Conservation (phyloP, 2,329 filamentous ascomycete genomes). For the Coniochaeta ligniaria region DNA sequence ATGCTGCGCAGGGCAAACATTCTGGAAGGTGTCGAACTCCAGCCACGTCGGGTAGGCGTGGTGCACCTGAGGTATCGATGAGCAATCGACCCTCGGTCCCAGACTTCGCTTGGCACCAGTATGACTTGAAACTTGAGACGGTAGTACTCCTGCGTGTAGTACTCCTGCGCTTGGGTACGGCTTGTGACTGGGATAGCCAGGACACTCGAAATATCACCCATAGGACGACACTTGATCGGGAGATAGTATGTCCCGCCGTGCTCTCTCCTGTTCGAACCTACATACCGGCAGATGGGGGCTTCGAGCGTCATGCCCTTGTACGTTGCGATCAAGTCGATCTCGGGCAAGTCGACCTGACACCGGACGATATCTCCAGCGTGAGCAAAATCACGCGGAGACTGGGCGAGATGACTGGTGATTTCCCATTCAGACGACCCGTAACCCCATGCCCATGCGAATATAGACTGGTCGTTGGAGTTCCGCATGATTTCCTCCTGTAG, state of each 20-base stretch:
- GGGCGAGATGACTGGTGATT: background rate
- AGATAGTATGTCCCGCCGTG: background rate
- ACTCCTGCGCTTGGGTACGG: background rate
- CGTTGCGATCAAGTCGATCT: background rate
- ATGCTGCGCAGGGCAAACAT: background rate
- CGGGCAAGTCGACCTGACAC: background rate
- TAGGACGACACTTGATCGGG: background rate
- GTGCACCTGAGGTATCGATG: background rate
- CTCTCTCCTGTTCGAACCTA: background rate
- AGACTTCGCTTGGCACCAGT: background rate
- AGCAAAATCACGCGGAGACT: background rate
- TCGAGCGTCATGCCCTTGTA: background rate
- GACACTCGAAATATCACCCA: background rate
- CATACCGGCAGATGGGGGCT: background rate
- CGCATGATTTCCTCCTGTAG: background rate
- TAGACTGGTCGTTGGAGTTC: background rate
- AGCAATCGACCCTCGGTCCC: background rate
- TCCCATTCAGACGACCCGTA: background rate
- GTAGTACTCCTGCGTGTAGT: background rate
- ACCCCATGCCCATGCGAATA: background rate
- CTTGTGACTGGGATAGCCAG: background rate
- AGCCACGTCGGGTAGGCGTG: no score
- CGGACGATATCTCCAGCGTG: background rate
- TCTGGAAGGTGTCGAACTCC: background rate
- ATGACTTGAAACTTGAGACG: background rate